These are phyloP conservation scores for Peniophora sp. DNA, from an alignment of 1,284 basidiomycete species.

Conservation along the genomic window DNA sequence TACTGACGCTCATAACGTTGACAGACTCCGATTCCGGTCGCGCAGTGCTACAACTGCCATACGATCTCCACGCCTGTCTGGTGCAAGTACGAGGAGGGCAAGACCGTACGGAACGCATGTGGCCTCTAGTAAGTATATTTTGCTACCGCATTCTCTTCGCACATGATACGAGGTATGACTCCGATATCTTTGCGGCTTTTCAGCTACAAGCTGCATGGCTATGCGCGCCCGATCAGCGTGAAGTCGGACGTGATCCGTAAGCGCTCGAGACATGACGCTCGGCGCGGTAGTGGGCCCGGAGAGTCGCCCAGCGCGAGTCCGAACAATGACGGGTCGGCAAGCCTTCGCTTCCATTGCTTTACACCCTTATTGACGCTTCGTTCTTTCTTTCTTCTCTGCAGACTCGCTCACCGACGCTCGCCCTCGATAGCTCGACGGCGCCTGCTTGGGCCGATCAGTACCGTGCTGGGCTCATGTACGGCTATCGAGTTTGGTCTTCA, in stretches of 20 bases:
- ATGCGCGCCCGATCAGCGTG: conserved; percentile 77
- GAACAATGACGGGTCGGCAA: conserved; percentile 29
- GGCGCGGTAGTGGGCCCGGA: conserved; percentile 54
- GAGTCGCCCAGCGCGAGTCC: conserved; percentile 68
- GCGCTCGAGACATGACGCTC: conserved; percentile 68
- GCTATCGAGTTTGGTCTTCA: conserved; percentile 41
- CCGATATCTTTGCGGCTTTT: conserved; percentile 20
- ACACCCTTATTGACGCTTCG: not conserved
- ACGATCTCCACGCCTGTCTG: conserved; percentile 85
- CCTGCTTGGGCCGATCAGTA: conserved; percentile 10
- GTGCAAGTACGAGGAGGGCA: conserved; percentile 87
- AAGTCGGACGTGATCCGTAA: conserved; percentile 81
- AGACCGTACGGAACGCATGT: conserved; percentile 85
- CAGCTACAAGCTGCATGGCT: conserved; percentile 74
- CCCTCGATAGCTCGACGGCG: not conserved
- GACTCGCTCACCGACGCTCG: not conserved
- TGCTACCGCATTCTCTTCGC: conserved; percentile 18
- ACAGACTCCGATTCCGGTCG: conserved; percentile 35
- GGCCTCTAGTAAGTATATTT: conserved; percentile 31
- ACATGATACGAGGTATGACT: conserved; percentile 7
- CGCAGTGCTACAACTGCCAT: conserved; percentile 85
- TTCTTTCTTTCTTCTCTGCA: not conserved
- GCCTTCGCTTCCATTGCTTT: not conserved
- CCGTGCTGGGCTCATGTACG: conserved; percentile 16
- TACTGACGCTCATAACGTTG: too few relatives aligned